Evolutionary conservation across 1,284 basidiomycete genomes (phyloP).

Genomic region (Cryptococcus sp.): DNA sequence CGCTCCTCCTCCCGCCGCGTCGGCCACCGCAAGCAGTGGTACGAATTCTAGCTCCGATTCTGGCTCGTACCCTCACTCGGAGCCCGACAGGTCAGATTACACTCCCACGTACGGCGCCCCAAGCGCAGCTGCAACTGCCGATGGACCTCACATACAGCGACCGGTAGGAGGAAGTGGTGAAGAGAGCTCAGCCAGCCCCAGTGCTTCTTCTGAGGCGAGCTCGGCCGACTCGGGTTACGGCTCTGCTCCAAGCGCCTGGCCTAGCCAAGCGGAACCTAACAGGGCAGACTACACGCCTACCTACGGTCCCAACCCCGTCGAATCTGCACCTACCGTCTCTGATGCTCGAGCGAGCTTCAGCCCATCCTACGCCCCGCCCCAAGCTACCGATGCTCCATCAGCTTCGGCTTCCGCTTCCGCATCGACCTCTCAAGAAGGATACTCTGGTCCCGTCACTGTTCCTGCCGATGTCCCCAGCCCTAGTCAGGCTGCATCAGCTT

Average conservation of each 20-base stretch:
- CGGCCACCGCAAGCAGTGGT: not conserved
- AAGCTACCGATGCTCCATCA: not conserved
- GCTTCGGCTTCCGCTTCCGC: constrained; percentile 6
- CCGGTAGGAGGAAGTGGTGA: not conserved
- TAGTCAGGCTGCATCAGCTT: not conserved
- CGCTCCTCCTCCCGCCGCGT: not conserved
- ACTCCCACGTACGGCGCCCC: constrained; percentile 4
- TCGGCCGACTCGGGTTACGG: constrained; percentile 5
- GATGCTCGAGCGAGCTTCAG: not conserved
- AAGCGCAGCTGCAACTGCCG: constrained; percentile 4
- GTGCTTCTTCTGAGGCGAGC: not conserved
- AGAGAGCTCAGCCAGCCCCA: not conserved
- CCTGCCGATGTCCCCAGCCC: not conserved
- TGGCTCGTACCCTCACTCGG: not conserved
- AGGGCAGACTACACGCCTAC: not conserved
- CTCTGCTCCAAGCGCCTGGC: constrained; percentile 1
- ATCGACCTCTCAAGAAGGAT: not conserved
- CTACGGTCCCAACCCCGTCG: not conserved
- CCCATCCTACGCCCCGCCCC: constrained; percentile 1
- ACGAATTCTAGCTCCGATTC: not conserved
- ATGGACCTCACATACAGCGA: not conserved
- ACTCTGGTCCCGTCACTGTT: not conserved
- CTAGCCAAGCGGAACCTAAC: not conserved
- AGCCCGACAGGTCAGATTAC: constrained; percentile 1
- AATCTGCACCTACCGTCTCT: not conserved